These are phyloP conservation scores for Brassica carinata DNA, from an alignment of 345 rosid genomes.

Conservation along the genomic window DNA sequence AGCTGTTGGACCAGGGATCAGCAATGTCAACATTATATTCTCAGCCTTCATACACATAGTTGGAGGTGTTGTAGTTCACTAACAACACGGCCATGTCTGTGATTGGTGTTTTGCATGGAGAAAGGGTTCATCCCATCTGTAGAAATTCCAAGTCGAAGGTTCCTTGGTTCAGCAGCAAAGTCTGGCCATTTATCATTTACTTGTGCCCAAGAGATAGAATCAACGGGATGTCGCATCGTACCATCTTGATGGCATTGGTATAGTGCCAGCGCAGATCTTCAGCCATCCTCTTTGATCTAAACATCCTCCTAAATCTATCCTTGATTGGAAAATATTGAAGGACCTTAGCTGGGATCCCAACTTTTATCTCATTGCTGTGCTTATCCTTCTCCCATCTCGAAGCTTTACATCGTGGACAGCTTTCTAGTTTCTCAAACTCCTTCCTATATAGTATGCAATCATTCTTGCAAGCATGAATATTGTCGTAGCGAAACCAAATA, in stretches of 20 bases:
- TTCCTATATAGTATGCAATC: slow-evolving; percentile 2
- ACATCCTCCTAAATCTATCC: neutral
- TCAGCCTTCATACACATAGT: neutral
- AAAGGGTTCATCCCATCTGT: neutral
- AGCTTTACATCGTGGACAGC: neutral
- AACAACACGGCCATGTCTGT: neutral
- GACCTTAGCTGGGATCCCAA: neutral
- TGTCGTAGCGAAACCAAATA: neutral
- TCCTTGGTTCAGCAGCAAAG: neutral
- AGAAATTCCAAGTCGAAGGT: neutral
- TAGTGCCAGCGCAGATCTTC: neutral
- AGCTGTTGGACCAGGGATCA: neutral
- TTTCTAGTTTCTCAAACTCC: neutral
- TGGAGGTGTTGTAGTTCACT: neutral
- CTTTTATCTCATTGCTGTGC: neutral
- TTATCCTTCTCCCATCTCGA: neutral
- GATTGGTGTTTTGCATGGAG: too few species aligned
- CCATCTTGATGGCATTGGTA: neutral
- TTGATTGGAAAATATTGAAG: neutral
- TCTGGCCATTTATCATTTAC: neutral
- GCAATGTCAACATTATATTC: too few species aligned
- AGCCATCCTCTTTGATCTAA: neutral
- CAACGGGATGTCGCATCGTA: neutral
- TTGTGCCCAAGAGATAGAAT: neutral
- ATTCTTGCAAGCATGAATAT: neutral